These are phyloP conservation scores for Trichothecium roseum DNA, from an alignment of 2,329 filamentous ascomycete species.

Conservation along the genomic window DNA sequence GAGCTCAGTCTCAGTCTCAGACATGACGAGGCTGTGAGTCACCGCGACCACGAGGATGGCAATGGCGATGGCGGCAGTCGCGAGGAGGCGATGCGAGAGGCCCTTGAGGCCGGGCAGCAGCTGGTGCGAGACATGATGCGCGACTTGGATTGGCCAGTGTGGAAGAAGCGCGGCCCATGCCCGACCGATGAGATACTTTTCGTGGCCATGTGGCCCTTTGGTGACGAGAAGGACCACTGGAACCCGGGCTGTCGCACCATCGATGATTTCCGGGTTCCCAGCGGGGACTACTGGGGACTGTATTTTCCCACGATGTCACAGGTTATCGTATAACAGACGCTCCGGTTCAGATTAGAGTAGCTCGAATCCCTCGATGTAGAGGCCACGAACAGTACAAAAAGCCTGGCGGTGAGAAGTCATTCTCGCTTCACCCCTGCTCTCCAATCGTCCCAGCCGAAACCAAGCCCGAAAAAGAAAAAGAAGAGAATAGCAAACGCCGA, in stretches of 20 bases:
- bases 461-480: too few species aligned
- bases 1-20: too few species aligned
- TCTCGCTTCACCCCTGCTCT: too few species aligned
- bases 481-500: too few species aligned
- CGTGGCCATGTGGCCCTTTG: slow-evolving; percentile 55
- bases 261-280: slow-evolving; percentile 7
- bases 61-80: background rate
- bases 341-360: too few species aligned
- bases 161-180: slow-evolving; percentile 47
- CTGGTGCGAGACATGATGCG: slow-evolving; percentile 24
- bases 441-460: too few species aligned
- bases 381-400: too few species aligned
- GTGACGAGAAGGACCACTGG: slow-evolving; percentile 41
- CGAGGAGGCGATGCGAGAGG: background rate
- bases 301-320: too few species aligned
- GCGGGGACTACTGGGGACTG: background rate
- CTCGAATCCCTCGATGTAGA: too few species aligned
- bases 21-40: too few species aligned
- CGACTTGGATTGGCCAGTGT: slow-evolving; percentile 48
- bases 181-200: slow-evolving; percentile 43
- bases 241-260: slow-evolving; percentile 19
- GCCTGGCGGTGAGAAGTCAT: too few species aligned
- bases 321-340: too few species aligned
- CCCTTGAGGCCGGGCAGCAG: slow-evolving; percentile 6
- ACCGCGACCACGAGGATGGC: background rate